Base-by-base conservation (phyloP, 2,329 filamentous ascomycete species). In the Microascus cirrosus region DNA sequence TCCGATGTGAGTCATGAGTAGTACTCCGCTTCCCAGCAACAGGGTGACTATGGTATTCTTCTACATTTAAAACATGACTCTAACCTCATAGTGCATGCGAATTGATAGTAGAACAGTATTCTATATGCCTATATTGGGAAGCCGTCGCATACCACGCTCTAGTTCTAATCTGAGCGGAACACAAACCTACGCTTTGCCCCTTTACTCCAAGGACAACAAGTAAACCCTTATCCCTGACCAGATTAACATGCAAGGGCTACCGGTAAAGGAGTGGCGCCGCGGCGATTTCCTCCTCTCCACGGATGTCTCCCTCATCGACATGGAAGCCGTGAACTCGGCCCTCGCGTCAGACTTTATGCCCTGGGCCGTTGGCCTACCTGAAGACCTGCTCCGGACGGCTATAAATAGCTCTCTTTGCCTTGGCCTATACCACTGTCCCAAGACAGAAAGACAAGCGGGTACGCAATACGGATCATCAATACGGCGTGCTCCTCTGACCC, bases 211-310 rank as follows among this genome's bases (percentile, higher is more conserved):
- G 8, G 28, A 32, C 8, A 32, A 32, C 28, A 32, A 8, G 28
- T 32, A 32, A 8, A 4, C 28, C 28, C 4, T 32, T 32, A 8
- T 32, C 28, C 28, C 8, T 32, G 28, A 4, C 28, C 28, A 4
- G 4, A 45, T 15, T 18, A 52, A 24, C 45, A 57, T 57, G 55
- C 45, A 22, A 18, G 25, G 35, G 18, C 55, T 36, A 7, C 32
- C 48, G 22, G n/a, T 20, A 22, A 57, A n/a, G 35, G 45, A 71
- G 60, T 82, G 80, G 80, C 76, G 75, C 62, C 73, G 74, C 51
- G 75, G 77, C 61, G 73, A 76, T 58, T 86, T 82, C 67, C 70
- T 84, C 62, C 72, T 86, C 68, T 86, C 83, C 32, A 86, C 82
- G 42, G 78, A 86, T 65, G 77, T 76, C 34, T 65, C 70, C 11